Percentiles rank a stretch among this genome's conserved stretches.
phyloP scores from a whole-genome alignment of 169 alveolate genomes.

The Eimeria acervulina region DNA sequence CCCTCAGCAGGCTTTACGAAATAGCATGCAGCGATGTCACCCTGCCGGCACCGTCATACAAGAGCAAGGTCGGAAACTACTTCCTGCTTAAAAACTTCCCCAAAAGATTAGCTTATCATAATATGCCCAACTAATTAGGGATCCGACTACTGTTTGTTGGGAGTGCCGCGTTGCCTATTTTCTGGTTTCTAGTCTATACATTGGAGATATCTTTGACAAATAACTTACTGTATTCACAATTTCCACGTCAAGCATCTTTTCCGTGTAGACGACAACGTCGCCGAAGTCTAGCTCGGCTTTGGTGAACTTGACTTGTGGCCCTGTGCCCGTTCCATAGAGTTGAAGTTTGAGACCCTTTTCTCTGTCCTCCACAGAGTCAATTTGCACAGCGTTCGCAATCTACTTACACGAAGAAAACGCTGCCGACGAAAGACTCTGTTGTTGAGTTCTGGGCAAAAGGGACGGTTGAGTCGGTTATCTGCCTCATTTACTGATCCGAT shows the following conservation, averaged over 20 bases:
- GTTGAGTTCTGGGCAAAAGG: neutral
- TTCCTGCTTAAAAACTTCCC: neutral
- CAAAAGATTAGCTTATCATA: neutral
- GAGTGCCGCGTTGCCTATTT: neutral
- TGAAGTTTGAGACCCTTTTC: conserved; percentile 60
- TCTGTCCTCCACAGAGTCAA: conserved; percentile 52
- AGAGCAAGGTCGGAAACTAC: neutral
- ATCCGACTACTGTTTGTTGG: neutral
- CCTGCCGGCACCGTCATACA: conserved; percentile 40
- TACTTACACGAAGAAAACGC: neutral
- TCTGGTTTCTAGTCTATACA: neutral
- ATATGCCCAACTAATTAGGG: neutral
- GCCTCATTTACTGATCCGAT: neutral
- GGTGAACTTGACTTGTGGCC: conserved; percentile 79
- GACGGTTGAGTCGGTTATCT: neutral
- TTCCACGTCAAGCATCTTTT: conserved; percentile 70
- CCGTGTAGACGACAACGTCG: conserved; percentile 64
- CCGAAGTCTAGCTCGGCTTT: conserved; percentile 59
- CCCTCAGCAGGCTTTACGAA: conserved; percentile 86
- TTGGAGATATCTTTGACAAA: neutral
- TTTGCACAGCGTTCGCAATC: neutral
- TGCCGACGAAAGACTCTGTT: no score
- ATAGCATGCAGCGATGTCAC: conserved; percentile 75
- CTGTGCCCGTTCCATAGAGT: conserved; percentile 78
- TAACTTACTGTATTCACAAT: conserved; percentile 60